Percentiles rank a stretch among this genome's conserved stretches.
These are phyloP conservation scores for Rhizoctonia solani DNA, from an alignment of 1,284 basidiomycete genomes.

Conservation along the genomic window DNA sequence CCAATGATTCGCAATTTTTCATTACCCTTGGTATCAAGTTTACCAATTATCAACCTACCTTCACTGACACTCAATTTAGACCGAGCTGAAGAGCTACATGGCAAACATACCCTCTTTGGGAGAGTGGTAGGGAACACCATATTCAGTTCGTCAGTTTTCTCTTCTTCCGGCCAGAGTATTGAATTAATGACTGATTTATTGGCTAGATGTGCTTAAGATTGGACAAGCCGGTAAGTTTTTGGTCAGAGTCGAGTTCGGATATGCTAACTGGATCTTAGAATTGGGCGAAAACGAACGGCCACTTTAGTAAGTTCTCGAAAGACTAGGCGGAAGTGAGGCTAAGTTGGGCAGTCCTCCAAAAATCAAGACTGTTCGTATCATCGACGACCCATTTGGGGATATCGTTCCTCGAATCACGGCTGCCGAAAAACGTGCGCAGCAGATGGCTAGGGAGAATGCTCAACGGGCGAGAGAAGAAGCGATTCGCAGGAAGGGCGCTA, in stretches of 20 bases:
- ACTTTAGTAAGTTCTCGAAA: slow-evolving; percentile 65
- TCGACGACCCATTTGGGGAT: slow-evolving; percentile 93
- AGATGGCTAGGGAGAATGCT: slow-evolving; percentile 72
- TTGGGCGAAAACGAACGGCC: slow-evolving; percentile 81
- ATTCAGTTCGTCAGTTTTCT: slow-evolving; percentile 65
- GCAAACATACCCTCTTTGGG: slow-evolving; percentile 88
- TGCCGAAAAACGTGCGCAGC: slow-evolving; percentile 82
- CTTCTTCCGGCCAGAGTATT: neutral
- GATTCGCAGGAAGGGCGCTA: slow-evolving; percentile 71
- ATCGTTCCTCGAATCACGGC: slow-evolving; percentile 97
- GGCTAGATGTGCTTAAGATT: slow-evolving; percentile 83
- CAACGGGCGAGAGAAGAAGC: slow-evolving; percentile 78
- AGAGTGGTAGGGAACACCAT: slow-evolving; percentile 80
- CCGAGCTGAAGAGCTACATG: slow-evolving; percentile 84
- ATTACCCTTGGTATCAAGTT: slow-evolving; percentile 77
- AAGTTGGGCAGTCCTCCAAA: slow-evolving; percentile 72
- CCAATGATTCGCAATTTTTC: slow-evolving; percentile 90
- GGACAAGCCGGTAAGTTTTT: slow-evolving; percentile 77
- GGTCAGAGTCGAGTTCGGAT: slow-evolving; percentile 24
- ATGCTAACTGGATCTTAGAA: slow-evolving; percentile 55
- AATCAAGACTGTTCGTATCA: slow-evolving; percentile 78
- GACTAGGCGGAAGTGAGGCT: neutral
- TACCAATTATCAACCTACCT: slow-evolving; percentile 1
- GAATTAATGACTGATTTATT: neutral
- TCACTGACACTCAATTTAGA: slow-evolving; percentile 53